These are phyloP conservation scores for Dicorynia guianensis DNA, from an alignment of 306 rosid species.

Conservation along the genomic window DNA sequence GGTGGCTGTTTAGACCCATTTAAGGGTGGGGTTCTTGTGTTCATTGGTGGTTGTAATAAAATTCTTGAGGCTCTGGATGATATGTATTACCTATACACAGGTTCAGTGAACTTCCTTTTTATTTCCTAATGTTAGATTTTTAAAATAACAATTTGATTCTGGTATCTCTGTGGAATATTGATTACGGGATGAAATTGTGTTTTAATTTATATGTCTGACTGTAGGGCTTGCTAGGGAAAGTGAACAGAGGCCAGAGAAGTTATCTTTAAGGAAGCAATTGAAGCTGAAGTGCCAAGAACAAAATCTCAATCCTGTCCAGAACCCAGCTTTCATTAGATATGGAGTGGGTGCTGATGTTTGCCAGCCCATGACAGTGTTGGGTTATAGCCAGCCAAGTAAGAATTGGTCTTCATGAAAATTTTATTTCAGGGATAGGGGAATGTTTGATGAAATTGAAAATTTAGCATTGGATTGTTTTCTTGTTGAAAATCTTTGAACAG, in stretches of 20 bases:
- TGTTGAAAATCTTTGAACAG: too few species aligned
- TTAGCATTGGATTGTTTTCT: too few species aligned
- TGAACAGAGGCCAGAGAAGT: slow-evolving; percentile 81
- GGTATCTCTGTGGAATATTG: slow-evolving; percentile 29
- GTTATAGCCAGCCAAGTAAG: slow-evolving; percentile 72
- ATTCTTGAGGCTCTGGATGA: slow-evolving; percentile 94
- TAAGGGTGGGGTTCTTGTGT: slow-evolving; percentile 82
- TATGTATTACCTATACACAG: slow-evolving; percentile 91
- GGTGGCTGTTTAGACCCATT: slow-evolving; percentile 92
- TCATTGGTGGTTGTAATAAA: slow-evolving; percentile 96
- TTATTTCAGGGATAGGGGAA: slow-evolving; percentile 15
- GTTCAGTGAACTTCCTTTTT: slow-evolving; percentile 50
- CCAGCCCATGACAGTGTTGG: slow-evolving; percentile 52
- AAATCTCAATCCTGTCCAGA: slow-evolving; percentile 61
- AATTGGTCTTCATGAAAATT: slow-evolving; percentile 16
- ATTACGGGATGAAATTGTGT: slow-evolving; percentile 33
- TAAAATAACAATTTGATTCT: slow-evolving; percentile 22
- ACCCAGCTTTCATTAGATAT: slow-evolving; percentile 57
- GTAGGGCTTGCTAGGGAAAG: slow-evolving; percentile 76
- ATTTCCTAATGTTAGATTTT: slow-evolving; percentile 20
- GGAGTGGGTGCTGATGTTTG: slow-evolving; percentile 60
- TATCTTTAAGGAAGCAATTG: slow-evolving; percentile 90
- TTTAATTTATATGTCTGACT: slow-evolving; percentile 39
- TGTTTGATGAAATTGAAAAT: background rate
- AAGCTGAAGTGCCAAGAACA: slow-evolving; percentile 96